Base-by-base conservation (phyloP, 1,139 yeast species). In the Geotrichum klebahnii region DNA sequence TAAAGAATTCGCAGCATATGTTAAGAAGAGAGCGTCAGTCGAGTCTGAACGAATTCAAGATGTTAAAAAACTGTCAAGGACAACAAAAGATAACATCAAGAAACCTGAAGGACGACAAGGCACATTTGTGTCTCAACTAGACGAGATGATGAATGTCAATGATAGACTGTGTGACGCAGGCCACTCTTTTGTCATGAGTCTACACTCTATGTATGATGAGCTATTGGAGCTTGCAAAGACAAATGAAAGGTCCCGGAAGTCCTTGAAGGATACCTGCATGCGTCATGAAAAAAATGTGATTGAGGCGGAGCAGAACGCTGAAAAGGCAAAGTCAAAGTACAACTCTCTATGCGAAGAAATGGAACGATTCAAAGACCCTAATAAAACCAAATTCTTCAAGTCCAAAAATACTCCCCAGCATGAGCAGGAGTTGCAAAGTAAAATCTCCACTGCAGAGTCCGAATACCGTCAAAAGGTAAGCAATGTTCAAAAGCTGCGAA, bases 171-270 rank as follows among this genome's bases (percentile, higher is more conserved):
- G 77, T 45, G 79, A 77, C 46, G 95, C 88, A n/a, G 88, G 90
- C 24, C 74, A 78, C 44, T 80, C 94, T 3, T 89, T 82, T 67
- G 85, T 86, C 19, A 80, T 81, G 44, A 90, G 95, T 0, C 72
- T 92, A 59, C 84, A 80, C 57, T 82, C 80, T 37, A 90, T 92
- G 92, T 80, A 81, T 62, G 96, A 87, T 60, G 97, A 92, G 65
- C 72, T 90, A 55, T 68, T 74, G n/a, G 82, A 95, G 0, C 74
- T 92, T 53, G 75, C 85, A 22, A 75, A 79, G 24, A 79, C 89
- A 1, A 80, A 89, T 54, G 74, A 85, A 5, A 77, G 85, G 54
- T 73, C 82, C 51, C 75, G 98, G 56, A 90, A 90, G 64, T 61
- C 75, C 34, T 72, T 83, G 51, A 92, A 90, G 66, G 97, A 92